These are phyloP conservation scores for Gynochthodes officinalis DNA, from an alignment of 257 asterid genomes.

Conservation along the genomic window DNA sequence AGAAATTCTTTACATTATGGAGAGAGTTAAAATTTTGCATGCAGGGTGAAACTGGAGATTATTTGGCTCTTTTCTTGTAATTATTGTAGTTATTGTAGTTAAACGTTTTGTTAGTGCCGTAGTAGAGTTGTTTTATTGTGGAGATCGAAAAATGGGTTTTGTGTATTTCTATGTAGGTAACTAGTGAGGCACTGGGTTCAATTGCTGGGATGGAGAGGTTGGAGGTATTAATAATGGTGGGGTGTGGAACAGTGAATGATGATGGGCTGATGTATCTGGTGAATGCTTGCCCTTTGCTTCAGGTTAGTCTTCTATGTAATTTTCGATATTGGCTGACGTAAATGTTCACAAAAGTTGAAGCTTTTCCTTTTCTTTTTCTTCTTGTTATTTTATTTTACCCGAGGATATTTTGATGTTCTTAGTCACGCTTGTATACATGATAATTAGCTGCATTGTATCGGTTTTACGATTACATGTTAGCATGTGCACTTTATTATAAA, in stretches of 20 bases:
- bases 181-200: constrained; percentile 47
- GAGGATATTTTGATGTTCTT: neutral
- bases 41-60: neutral
- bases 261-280: constrained; percentile 51
- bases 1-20: neutral
- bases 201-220: constrained; percentile 57
- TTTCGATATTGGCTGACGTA: too few relatives aligned
- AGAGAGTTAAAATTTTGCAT: neutral
- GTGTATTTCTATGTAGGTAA: constrained; percentile 37
- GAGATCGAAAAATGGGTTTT: neutral
- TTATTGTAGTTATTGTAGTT: neutral
- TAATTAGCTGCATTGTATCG: too few relatives aligned
- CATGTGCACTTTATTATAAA: neutral
- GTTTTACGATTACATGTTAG: neutral
- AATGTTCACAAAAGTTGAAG: neutral
- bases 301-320: constrained; percentile 32
- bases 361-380: neutral
- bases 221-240: constrained; percentile 58
- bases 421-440: neutral
- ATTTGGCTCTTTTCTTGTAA: neutral
- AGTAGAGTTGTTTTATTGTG: neutral
- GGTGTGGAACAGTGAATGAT: constrained; percentile 57
- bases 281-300: constrained; percentile 60
- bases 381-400: neutral
- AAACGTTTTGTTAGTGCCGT: neutral